Evolutionary conservation across 257 asterid genomes (phyloP), one percentile per base, ranked within the genome.

Genomic region (Solanum neorickii): DNA sequence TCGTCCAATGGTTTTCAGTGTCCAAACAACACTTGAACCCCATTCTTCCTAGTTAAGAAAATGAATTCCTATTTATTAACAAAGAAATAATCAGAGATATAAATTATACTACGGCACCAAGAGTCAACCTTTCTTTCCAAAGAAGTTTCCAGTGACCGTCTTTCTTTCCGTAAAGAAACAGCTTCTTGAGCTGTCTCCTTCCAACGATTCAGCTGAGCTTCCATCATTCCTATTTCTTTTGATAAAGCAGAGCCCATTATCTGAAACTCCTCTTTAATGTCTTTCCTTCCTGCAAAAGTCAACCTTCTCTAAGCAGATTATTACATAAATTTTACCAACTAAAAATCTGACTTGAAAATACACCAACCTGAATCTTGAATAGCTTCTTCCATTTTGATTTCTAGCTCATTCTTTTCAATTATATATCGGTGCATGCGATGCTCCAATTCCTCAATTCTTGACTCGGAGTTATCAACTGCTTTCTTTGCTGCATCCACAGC

Each of bases 171-270:
- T 92, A 97, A 93, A 46, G 95, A 92, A 89, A 90, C 78, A 86
- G 99, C 97, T 93, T 97, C 98, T 16, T 95, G 94, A 80, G 99
- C 97, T 56, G 96, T 93, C 87, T 76, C 91, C 90, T 94, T 93
- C 99, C 99, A 97, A 89, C 92, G 95, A 88, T 91, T 93, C 90
- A 95, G 86, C 92, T 93, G 99, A 87, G 91, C 92, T 91, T 96
- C 95, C 97, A 94, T 95, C 98, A 96, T 93, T 77, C 89, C 91
- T 91, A 94, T 92, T 91, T 97, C 99, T 87, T 94, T 97, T 37
- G 94, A 93, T 86, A 97, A 92, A 87, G 99, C 98, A 88, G 98
- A 95, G 33, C 95, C 93, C 99, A 97, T 95, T 86, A 95, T 93
- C 93, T 89, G 94, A 91, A 95, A 96, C 92, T 97, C 99, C 87